A percentile compares a stretch with the other conserved stretches of the same genome.
Evolutionary conservation across 805 yeast species (phyloP).

Genomic region (Sugiyamaella lignohabitans): DNA sequence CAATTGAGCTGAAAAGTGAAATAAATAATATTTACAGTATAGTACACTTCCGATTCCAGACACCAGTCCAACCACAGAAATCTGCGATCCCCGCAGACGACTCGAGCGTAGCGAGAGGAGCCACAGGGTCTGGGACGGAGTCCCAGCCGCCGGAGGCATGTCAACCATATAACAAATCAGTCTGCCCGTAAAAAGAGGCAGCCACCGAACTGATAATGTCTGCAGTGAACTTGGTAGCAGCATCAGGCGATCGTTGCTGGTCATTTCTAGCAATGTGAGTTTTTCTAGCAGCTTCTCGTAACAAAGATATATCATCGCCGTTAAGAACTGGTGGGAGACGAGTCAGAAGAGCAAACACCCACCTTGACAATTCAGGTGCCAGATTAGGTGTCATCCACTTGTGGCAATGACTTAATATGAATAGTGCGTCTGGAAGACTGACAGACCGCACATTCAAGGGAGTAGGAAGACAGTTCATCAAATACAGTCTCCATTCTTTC

Average conservation of each 20-base stretch:
- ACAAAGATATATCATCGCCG: conserved; percentile 35
- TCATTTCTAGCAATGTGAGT: conserved; percentile 14
- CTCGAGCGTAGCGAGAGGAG: background rate
- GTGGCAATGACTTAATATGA: conserved; percentile 24
- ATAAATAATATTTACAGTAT: too few relatives aligned
- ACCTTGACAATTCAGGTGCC: conserved; percentile 26
- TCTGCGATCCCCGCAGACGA: too few relatives aligned
- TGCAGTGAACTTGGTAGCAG: conserved; percentile 17
- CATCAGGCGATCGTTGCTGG: conserved; percentile 12
- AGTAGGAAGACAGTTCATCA: too few relatives aligned
- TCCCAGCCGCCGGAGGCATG: background rate
- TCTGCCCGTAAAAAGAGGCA: conserved; percentile 15
- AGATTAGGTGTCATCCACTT: conserved; percentile 38
- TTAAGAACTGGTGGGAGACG: conserved; percentile 36
- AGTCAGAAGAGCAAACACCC: conserved; percentile 39
- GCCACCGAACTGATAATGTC: conserved; percentile 22
- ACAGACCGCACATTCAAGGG: too few relatives aligned
- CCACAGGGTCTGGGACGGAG: background rate
- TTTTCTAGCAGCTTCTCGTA: conserved; percentile 39
- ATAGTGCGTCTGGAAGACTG: background rate
- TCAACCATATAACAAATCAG: background rate
- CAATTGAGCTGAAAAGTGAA: too few relatives aligned
- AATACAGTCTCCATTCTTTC: conserved; percentile 21
- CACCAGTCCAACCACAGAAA: too few relatives aligned
- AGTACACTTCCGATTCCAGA: too few relatives aligned